Evolutionary conservation across 139 green algal genomes (phyloP).

Genomic region (Chlorella sp.): DNA sequence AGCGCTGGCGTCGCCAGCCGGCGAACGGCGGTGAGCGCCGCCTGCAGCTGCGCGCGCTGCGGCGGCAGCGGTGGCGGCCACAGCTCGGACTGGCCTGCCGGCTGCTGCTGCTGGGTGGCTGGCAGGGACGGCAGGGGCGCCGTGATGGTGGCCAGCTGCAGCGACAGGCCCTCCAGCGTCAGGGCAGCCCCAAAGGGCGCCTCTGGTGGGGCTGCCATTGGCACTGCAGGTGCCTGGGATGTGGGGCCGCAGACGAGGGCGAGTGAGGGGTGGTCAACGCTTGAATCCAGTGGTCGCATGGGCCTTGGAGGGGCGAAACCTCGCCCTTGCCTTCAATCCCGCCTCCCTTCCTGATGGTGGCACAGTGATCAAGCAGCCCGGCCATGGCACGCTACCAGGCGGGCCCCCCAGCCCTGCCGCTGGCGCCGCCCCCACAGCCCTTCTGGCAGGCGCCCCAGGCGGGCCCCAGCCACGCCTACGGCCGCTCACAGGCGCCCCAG

Average conservation of each 20-base stretch:
- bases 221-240: too few species aligned
- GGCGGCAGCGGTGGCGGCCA: conserved; percentile 17
- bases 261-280: too few species aligned
- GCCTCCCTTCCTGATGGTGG: too few species aligned
- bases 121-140: background rate
- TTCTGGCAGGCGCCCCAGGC: background rate
- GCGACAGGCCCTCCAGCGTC: background rate
- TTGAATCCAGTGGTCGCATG: too few species aligned
- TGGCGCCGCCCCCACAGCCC: background rate
- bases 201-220: background rate
- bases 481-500: too few species aligned
- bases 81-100: background rate
- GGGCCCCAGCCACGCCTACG: background rate
- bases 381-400: too few species aligned
- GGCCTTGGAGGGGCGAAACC: too few species aligned
- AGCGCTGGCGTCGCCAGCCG: background rate
- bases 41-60: background rate
- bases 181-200: conserved; percentile 1
- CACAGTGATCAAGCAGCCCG: too few species aligned
- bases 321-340: too few species aligned
- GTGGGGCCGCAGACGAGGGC: too few species aligned
- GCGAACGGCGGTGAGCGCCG: background rate
- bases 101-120: background rate
- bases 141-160: conserved; percentile 15
- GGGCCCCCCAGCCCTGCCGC: background rate